Base-by-base conservation (phyloP, 2,329 filamentous ascomycete species). In the Laburnicola sp. region DNA sequence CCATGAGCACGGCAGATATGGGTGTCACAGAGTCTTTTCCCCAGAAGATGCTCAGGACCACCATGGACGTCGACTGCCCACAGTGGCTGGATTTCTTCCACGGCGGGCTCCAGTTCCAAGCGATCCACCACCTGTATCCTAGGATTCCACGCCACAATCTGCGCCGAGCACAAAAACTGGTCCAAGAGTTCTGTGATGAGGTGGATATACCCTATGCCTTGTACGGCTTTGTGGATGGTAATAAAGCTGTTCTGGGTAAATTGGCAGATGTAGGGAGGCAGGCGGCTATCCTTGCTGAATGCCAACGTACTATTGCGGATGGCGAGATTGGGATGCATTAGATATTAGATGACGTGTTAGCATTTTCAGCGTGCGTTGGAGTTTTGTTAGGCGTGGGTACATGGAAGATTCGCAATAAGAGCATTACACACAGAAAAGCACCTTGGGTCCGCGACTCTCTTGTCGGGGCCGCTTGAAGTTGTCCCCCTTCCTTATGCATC, bases 51-150 rank as follows among this genome's bases (percentile, higher is more conserved):
- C 74, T 89, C 32, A 80, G 86, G 38, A 89, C 86, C 2, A 88
- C 86, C 25, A 87, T 89, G 85, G 86, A 89, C 62, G 82, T 89
- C 41, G 85, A 87, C 61, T 89, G 86, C 70, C 86, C 86, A 0
- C 74, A 78, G 23, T 89, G 86, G 86, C 74, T 89, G 25, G 86
- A 89, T 67, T 89, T 85, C 60, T 78, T 88, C 64, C 86, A 89
- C 67, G 86, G 86, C 42, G 86, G 86, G 1, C 75, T 89, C 26
- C 86, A 89, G 71, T 89, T 89, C 72, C 86, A 89, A 70, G 85
- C 82, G 5, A 80, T 88, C 2, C 86, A 89, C 69, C 86, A 89
- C 59, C 70, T 89, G 8, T 89, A 85, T 63, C 86, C 86, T 2
- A 78, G 86, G 3, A 78, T 88, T 46, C 86, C 86, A 1, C 74